Percentiles rank a stretch among this genome's conserved stretches.
These are phyloP conservation scores for Beauveria sp. DNA, from an alignment of 2,329 filamentous ascomycete species.

Conservation along the genomic window DNA sequence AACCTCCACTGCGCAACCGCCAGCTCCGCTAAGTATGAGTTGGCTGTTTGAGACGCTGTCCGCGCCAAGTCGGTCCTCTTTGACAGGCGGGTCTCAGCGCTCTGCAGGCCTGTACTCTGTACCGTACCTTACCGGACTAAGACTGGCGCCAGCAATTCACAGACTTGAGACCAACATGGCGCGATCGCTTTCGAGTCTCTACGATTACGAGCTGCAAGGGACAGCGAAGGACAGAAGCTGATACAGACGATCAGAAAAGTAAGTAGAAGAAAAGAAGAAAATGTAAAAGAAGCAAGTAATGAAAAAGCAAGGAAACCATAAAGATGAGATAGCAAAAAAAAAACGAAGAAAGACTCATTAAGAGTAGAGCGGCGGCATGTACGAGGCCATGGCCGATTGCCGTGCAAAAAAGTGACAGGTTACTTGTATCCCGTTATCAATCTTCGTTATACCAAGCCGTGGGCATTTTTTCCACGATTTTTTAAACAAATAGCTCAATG, in stretches of 20 bases:
- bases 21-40: not conserved
- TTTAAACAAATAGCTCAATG: not conserved
- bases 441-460: not conserved
- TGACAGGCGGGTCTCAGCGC: not conserved
- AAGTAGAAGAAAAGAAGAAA: not conserved
- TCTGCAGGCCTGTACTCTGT: not conserved
- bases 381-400: not conserved
- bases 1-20: not conserved
- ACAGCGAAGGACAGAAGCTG: too few relatives aligned
- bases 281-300: too few relatives aligned
- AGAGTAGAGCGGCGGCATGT: not conserved
- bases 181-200: not conserved
- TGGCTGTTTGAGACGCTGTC: not conserved
- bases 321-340: too few relatives aligned
- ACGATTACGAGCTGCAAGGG: not conserved
- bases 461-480: not conserved
- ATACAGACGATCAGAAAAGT: too few relatives aligned
- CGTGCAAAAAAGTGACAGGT: not conserved
- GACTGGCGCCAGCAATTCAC: not conserved
- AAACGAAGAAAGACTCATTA: too few relatives aligned
- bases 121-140: not conserved
- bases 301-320: too few relatives aligned
- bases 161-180: not conserved
- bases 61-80: not conserved
- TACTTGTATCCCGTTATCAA: not conserved